These are phyloP conservation scores for Claviceps cyperi DNA, from an alignment of 2,329 filamentous ascomycete species.

Conservation along the genomic window DNA sequence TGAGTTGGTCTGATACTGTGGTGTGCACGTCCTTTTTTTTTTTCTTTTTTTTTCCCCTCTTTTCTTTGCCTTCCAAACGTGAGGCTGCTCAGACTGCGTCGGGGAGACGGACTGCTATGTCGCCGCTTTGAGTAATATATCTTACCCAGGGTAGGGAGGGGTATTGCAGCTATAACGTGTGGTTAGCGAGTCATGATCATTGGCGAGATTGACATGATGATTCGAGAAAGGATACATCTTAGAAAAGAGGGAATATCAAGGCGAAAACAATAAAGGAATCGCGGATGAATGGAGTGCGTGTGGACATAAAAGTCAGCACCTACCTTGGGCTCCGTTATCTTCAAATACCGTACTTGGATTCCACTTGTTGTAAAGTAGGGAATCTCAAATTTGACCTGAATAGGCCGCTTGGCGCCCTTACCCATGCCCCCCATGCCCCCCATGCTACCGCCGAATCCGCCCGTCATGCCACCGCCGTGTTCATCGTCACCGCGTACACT, in stretches of 20 bases:
- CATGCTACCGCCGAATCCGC: conserved; percentile 93
- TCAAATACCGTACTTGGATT: conserved; percentile 95
- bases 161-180: conserved; percentile 66
- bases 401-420: conserved; percentile 84
- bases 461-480: conserved; percentile 92
- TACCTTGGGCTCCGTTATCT: conserved; percentile 99
- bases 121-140: conserved; percentile 96
- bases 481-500: conserved; percentile 93
- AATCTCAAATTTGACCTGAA: conserved; percentile 99
- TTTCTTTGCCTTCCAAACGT: not conserved
- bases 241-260: too few species aligned
- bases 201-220: too few species aligned
- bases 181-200: not conserved
- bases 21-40: not conserved
- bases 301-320: conserved; percentile 14
- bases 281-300: not conserved
- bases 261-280: not conserved
- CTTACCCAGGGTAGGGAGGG: conserved; percentile 93
- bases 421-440: conserved; percentile 63
- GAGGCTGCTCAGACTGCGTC: conserved; percentile 49
- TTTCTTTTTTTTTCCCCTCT: not conserved
- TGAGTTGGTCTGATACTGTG: not conserved
- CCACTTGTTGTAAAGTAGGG: conserved; percentile 99
- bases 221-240: too few species aligned
- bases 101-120: conserved; percentile 90